Percentiles rank a stretch among this genome's conserved stretches.
Evolutionary conservation across 331 rosid genomes (phyloP).

Genomic region (Spiraea crenata): DNA sequence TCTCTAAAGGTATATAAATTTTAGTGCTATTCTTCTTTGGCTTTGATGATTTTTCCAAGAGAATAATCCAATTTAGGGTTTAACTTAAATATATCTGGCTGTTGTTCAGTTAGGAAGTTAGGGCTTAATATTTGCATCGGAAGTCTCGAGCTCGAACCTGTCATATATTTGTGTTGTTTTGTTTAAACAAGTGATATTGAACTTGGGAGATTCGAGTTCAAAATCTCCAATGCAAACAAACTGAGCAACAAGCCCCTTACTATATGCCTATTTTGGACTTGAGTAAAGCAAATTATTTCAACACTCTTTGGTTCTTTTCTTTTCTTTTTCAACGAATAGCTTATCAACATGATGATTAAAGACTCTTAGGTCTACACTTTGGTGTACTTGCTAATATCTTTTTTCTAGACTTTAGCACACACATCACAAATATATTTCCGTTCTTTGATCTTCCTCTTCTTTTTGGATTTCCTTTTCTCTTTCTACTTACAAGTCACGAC

Average conservation of each 20-base stretch:
- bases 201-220: background rate
- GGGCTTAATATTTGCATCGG: no score
- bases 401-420: slow-evolving; percentile 19
- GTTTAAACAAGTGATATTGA: background rate
- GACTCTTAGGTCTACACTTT: slow-evolving; percentile 44
- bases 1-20: slow-evolving; percentile 56
- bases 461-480: slow-evolving; percentile 38
- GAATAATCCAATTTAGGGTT: no score
- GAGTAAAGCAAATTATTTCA: slow-evolving; percentile 31
- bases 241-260: no score
- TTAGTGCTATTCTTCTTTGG: no score
- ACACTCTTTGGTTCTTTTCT: slow-evolving; percentile 30
- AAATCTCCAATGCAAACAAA: background rate
- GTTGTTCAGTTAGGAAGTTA: no score
- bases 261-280: background rate
- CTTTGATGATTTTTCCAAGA: no score
- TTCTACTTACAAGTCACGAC: no score
- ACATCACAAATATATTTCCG: slow-evolving; percentile 31
- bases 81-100: no score
- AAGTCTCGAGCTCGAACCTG: no score
- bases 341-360: slow-evolving; percentile 50
- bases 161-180: no score
- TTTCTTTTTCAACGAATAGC: slow-evolving; percentile 34
- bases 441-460: slow-evolving; percentile 22
- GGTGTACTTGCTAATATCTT: slow-evolving; percentile 36